Percentiles rank a stretch among this genome's conserved stretches.
Conservation (phyloP, 306 rosid genomes). For the Fagus sylvatica region DNA sequence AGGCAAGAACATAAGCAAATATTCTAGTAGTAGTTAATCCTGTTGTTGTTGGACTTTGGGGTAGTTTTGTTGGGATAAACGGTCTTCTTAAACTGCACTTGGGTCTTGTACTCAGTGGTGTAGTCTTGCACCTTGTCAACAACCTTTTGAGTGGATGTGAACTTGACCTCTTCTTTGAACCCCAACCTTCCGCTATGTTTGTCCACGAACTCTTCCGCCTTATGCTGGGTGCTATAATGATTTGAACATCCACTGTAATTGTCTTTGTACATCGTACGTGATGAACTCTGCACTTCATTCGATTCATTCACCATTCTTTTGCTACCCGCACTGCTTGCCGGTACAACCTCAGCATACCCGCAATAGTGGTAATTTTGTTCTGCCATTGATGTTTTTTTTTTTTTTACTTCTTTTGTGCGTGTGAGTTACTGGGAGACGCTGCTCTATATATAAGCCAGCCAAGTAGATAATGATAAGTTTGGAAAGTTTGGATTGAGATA, state of each 20-base stretch:
- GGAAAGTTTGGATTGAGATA: no score
- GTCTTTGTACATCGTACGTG: neutral
- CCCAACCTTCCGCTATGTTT: neutral
- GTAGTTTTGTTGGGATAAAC: no score
- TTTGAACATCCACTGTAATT: neutral
- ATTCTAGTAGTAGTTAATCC: no score
- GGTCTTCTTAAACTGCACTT: neutral
- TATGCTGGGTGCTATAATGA: neutral
- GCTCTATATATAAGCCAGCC: no score
- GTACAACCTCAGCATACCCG: no score
- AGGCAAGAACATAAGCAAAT: no score
- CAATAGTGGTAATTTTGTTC: no score
- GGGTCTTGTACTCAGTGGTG: slow-evolving; percentile 2
- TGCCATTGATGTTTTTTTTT: no score
- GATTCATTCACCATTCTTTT: neutral
- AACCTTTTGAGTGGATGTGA: neutral
- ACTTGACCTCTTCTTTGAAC: slow-evolving; percentile 11
- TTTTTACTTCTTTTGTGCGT: no score
- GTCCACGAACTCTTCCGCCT: slow-evolving; percentile 8
- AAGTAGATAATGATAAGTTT: no score
- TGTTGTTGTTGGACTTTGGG: neutral
- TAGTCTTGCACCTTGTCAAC: neutral
- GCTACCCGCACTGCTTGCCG: no score
- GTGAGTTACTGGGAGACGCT: no score
- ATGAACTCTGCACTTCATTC: neutral